These are phyloP conservation scores for Calonectria naviculata DNA, from an alignment of 2,329 filamentous ascomycete species.

Conservation along the genomic window DNA sequence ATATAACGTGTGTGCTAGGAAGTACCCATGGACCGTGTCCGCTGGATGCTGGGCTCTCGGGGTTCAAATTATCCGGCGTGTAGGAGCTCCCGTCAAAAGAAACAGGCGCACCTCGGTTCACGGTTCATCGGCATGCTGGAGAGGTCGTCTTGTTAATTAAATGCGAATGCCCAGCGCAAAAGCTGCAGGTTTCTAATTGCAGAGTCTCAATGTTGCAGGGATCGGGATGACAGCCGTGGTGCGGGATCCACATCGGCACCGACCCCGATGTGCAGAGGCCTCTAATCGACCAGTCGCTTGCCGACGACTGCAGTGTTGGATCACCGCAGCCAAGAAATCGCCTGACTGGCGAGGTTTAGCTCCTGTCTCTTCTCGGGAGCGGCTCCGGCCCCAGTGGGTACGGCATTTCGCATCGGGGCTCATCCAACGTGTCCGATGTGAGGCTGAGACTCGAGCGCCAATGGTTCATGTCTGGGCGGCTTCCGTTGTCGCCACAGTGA, in stretches of 20 bases:
- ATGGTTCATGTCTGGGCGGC: neutral
- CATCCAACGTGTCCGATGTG: neutral
- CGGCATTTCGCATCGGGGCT: neutral
- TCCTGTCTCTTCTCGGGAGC: neutral
- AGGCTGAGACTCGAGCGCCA: neutral
- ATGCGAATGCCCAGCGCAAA: neutral
- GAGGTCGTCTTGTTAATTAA: neutral
- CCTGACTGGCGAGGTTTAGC: neutral
- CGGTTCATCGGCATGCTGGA: neutral
- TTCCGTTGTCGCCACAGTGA: neutral
- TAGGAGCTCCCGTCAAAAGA: neutral
- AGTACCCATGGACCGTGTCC: too few relatives aligned
- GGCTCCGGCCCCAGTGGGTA: neutral
- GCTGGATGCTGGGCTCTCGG: too few relatives aligned
- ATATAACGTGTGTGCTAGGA: neutral
- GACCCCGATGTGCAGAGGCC: neutral
- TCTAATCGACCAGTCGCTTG: neutral
- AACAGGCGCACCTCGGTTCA: neutral
- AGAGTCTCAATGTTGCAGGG: neutral
- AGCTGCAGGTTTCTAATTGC: neutral
- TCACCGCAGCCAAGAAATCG: neutral
- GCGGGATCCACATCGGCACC: neutral
- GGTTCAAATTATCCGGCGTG: neutral
- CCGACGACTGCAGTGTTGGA: neutral
- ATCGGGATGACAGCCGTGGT: neutral